Evolutionary conservation across 192 early-diverging fungal genomes (phyloP).

Genomic region (Dissophora ornata): DNA sequence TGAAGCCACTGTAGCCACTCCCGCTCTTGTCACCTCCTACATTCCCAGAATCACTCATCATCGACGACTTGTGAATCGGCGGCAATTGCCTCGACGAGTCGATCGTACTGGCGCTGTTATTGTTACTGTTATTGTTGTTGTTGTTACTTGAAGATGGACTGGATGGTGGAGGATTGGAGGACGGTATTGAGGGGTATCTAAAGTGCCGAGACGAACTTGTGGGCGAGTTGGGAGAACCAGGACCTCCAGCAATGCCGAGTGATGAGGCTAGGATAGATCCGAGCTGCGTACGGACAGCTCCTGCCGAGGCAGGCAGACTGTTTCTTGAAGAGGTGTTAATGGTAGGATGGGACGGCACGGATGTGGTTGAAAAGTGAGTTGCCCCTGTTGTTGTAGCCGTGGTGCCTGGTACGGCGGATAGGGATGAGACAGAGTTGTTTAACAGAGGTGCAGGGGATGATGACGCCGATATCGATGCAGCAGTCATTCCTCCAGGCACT

Average conservation of each 20-base stretch:
- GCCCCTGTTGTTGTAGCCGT: slow-evolving; percentile 7
- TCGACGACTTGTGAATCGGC: slow-evolving; percentile 15
- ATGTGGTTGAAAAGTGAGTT: not conserved
- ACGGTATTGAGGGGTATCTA: slow-evolving; percentile 17
- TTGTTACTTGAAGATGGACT: not conserved
- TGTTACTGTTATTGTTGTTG: not conserved
- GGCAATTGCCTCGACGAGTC: slow-evolving; percentile 4
- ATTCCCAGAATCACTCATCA: slow-evolving; percentile 10
- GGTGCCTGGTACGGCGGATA: not conserved
- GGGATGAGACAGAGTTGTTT: not conserved
- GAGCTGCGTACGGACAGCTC: slow-evolving; percentile 14
- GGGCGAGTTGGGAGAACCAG: not conserved
- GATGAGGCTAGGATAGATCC: slow-evolving; percentile 33
- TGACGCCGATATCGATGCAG: not conserved
- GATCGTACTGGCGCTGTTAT: not conserved
- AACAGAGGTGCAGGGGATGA: not conserved
- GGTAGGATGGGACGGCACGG: slow-evolving; percentile 15
- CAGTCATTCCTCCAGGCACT: slow-evolving; percentile 2
- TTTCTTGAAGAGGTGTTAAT: not conserved
- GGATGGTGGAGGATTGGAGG: slow-evolving; percentile 4
- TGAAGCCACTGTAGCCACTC: not conserved
- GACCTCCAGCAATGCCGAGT: slow-evolving; percentile 20
- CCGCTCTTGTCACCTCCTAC: not conserved
- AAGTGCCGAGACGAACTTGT: slow-evolving; percentile 11
- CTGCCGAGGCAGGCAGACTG: slow-evolving; percentile 3